Base-by-base conservation (phyloP, 768 basidiomycete species). In the Cystofilobasidium capitatum region DNA sequence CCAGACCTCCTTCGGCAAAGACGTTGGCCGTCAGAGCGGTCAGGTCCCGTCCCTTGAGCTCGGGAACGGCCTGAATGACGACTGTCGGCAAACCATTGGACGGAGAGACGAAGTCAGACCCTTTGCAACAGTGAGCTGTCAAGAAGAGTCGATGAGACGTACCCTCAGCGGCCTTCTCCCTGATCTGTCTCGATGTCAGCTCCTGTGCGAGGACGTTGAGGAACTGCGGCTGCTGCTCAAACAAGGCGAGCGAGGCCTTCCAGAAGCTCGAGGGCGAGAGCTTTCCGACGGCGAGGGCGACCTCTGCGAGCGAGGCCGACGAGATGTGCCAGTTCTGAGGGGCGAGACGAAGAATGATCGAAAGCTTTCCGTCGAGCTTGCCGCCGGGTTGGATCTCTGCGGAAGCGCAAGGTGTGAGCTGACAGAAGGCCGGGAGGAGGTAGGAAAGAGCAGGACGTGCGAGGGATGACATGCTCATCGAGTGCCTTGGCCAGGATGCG, bases 271-370 rank as follows among this genome's bases (percentile, higher is more conserved):
- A 42, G 13, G 61, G 42, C 9, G 42, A 29, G 31, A 62, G 61
- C 13, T 36, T 40, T 9, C 61, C 61, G 42, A 49, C 61, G 36
- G 61, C 61, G 42, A 62, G 44, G 20, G 61, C 61, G 10, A 44
- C 37, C 22, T 44, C 61, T 5, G 47, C 44, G 33, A 49, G 44
- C 26, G 31, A 62, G 31, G 61, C 42, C 24, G 61, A 62, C 26
- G 20, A 33, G 26, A 47, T 35, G 40, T 45, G 47, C 61, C 61
- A 62, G 61, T 62, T 62, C 61, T 62, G 61, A 33, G 61, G 61
- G 22, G 61, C 61, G 4, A 22, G 17, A 22, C 61, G 42, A 31
- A 62, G 44, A 5, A 62, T 45, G 39, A 62, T 37, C 17, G 61
- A 42, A 20, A 62, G 61, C 45, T 62, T 62, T 3, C 36, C 47